Conservation (phyloP, 176 grass and related monocot genomes). For the Phyllostachys edulis region DNA sequence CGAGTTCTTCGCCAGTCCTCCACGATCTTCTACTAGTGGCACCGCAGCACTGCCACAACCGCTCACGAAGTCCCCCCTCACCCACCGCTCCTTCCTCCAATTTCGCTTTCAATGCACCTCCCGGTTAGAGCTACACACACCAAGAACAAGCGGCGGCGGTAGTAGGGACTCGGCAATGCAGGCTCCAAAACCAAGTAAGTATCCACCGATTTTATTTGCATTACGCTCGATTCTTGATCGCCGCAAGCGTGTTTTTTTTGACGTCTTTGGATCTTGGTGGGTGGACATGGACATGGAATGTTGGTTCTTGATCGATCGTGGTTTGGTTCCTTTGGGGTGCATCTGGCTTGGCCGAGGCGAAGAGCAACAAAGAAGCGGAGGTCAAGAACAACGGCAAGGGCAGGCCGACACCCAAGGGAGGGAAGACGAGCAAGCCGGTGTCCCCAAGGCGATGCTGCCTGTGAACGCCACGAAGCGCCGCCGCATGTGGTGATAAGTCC, state of each 20-base stretch:
- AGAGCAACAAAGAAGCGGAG: slow-evolving; percentile 43
- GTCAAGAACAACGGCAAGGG: slow-evolving; percentile 46
- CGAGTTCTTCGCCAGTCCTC: slow-evolving; percentile 90
- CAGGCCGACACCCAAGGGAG: slow-evolving; percentile 53
- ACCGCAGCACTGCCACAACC: slow-evolving; percentile 29
- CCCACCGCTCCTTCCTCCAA: slow-evolving; percentile 13
- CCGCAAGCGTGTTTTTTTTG: neutral
- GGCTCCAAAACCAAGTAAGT: slow-evolving; percentile 45
- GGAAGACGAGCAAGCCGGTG: slow-evolving; percentile 47
- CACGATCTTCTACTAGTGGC: slow-evolving; percentile 29
- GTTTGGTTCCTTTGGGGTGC: neutral
- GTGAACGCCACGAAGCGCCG: slow-evolving; percentile 34
- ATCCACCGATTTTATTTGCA: neutral
- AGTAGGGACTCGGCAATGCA: slow-evolving; percentile 33
- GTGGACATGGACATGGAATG: neutral
- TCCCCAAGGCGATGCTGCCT: slow-evolving; percentile 44
- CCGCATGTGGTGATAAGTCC: slow-evolving; percentile 38
- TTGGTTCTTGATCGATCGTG: neutral
- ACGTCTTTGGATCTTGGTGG: neutral
- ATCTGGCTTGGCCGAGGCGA: slow-evolving; percentile 63
- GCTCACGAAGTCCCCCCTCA: too few species aligned
- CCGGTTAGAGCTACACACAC: neutral
- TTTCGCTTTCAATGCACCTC: slow-evolving; percentile 13
- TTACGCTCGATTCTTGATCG: neutral
- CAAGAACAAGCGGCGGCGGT: neutral